Evolutionary conservation across 2,329 filamentous ascomycete genomes (phyloP).

Genomic region (Aureobasidium sp.): DNA sequence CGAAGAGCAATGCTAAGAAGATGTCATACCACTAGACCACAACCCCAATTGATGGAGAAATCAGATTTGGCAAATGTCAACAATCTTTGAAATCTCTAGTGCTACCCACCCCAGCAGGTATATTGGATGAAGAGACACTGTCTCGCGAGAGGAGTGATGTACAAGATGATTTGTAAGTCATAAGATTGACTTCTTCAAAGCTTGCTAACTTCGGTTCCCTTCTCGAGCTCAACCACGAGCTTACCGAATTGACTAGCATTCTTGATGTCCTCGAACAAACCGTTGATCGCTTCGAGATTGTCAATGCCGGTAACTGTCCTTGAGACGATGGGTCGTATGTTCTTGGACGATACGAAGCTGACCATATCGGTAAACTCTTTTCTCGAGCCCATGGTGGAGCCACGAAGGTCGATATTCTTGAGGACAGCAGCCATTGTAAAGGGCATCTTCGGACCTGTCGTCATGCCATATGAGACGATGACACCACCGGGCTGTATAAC

Average conservation of each 20-base stretch:
- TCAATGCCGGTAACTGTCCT: conserved; percentile 58
- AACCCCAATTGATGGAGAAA: background rate
- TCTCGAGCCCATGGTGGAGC: conserved; percentile 84
- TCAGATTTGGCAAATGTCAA: background rate
- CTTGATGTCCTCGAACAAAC: conserved; percentile 81
- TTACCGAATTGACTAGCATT: conserved; percentile 84
- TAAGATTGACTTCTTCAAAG: conserved; percentile 16
- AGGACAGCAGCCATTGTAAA: conserved; percentile 78
- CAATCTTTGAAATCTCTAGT: background rate
- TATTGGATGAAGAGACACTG: no score
- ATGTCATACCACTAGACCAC: conserved; percentile 12
- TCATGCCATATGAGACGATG: conserved; percentile 90
- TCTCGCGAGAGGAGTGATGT: no score
- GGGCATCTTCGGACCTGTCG: conserved; percentile 71
- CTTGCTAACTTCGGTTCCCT: conserved; percentile 18
- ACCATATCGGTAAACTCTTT: conserved; percentile 90
- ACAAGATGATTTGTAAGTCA: background rate
- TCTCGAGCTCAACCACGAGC: conserved; percentile 59
- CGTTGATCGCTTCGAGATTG: conserved; percentile 69
- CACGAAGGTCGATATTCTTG: conserved; percentile 77
- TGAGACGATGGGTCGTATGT: conserved; percentile 70
- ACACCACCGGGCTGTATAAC: conserved; percentile 56
- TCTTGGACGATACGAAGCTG: conserved; percentile 63
- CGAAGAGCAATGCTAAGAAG: conserved; percentile 7
- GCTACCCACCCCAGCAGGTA: no score